These are phyloP conservation scores for Baeospora myosura DNA, from an alignment of 1,284 basidiomycete genomes.

Conservation along the genomic window DNA sequence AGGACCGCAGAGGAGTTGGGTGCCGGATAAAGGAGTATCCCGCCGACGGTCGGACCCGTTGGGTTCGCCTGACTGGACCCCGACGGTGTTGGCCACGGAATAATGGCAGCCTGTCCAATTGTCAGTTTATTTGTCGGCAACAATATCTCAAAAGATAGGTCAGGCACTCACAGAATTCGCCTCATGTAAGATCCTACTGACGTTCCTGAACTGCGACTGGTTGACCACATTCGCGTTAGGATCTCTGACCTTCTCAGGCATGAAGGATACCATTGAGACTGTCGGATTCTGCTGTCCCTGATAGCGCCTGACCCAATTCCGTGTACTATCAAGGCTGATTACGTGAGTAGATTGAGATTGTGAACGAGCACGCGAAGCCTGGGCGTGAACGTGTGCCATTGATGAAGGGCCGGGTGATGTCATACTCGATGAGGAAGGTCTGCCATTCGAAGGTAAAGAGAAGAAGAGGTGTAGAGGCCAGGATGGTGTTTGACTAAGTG, in stretches of 20 bases:
- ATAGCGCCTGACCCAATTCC: conserved; percentile 37
- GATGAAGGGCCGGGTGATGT: not conserved
- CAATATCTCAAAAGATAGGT: not conserved
- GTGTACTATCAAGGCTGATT: conserved; percentile 40
- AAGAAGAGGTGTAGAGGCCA: conserved; percentile 26
- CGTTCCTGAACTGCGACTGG: conserved; percentile 42
- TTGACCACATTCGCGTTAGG: conserved; percentile 41
- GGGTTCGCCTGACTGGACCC: not conserved
- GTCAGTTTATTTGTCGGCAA: not conserved
- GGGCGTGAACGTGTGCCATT: conserved; percentile 1
- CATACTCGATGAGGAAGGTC: not conserved
- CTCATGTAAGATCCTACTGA: conserved; percentile 45
- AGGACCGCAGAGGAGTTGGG: not conserved
- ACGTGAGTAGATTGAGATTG: conserved; percentile 38
- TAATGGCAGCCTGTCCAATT: not conserved
- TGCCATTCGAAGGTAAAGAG: conserved; percentile 11
- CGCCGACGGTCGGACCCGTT: not conserved
- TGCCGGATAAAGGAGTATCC: conserved; percentile 4
- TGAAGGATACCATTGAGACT: conserved; percentile 50
- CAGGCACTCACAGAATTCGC: conserved; percentile 38
- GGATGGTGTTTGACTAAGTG: conserved; percentile 12
- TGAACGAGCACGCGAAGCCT: conserved; percentile 36
- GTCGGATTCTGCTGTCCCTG: conserved; percentile 21
- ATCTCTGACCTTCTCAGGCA: conserved; percentile 51
- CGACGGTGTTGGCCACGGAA: conserved; percentile 3